Evolutionary conservation across 805 yeast species (phyloP), one percentile per base, ranked within the genome.

Genomic region (Lachancea sp.): DNA sequence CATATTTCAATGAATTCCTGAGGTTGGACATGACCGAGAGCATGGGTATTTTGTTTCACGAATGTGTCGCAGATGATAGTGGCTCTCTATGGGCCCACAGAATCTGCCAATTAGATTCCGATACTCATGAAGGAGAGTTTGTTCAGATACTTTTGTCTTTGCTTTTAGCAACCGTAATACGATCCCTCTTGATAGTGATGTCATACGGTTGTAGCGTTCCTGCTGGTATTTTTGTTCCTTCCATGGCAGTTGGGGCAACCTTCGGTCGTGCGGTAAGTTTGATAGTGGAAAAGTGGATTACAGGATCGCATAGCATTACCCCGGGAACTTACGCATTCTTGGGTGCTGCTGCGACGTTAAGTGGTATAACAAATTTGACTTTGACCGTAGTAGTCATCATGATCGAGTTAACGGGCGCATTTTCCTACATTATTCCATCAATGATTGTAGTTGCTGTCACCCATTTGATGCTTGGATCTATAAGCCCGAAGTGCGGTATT

Each of bases 211-310:
- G 88, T 46, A 87, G 83, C 61, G 89, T 90, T 0, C 98, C 98
- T 0, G 95, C 97, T n/a, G 98, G 98, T 12, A 86, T 90, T 5
- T 83, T 92, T 63, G 95, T 92, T 40, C 98, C 98, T 2, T 84
- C 96, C 1, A 86, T 92, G 95, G 89, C 96, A 0, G 83, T 88
- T 1, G 98, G 98, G 17, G 97, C 97, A 0, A 77, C 95, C 0
- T 83, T 86, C 61, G 98, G 98, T 6, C 71, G 97, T 38, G 82
- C 89, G 0, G 52, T 92, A 9, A 97, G 98, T 4, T 65, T 87
- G 7, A 45, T 83, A 5, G 78, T 86, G 43, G 83, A 84, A 47
- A 41, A 62, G 20, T 56, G 65, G 19, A 45, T 72, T 12, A 65
- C 70, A 29, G 67, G 69, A 5, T 47, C 65, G 2, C 60, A 62